Evolutionary conservation across 768 basidiomycete species (phyloP).

Genomic region (Serendipita sp.): DNA sequence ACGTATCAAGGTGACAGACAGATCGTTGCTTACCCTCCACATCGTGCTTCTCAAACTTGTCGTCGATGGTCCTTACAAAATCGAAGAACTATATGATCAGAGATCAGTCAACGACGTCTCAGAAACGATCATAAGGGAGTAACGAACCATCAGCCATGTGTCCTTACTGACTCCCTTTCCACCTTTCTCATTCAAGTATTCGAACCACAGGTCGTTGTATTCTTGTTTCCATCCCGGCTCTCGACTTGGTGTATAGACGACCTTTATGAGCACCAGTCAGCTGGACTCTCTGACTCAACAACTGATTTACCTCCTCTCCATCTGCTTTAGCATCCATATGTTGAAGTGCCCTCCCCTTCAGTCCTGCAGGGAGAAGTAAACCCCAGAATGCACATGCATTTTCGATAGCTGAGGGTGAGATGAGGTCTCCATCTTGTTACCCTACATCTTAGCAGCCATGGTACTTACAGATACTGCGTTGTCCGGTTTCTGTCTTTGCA

Average conservation of each 20-base stretch:
- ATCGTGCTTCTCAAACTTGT: slow-evolving; percentile 57
- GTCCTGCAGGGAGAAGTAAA: slow-evolving; percentile 58
- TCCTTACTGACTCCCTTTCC: slow-evolving; percentile 74
- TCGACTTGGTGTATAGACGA: background rate
- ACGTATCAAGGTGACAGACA: background rate
- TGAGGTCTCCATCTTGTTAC: background rate
- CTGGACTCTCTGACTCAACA: slow-evolving; percentile 15
- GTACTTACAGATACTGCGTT: slow-evolving; percentile 57
- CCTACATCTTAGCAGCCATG: background rate
- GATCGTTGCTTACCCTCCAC: slow-evolving; percentile 39
- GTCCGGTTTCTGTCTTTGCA: slow-evolving; percentile 47
- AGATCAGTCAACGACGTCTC: too few species aligned
- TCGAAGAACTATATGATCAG: slow-evolving; percentile 44
- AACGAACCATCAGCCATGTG: slow-evolving; percentile 70
- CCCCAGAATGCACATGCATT: slow-evolving; percentile 58
- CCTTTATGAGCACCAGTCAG: background rate
- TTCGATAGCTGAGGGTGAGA: slow-evolving; percentile 35
- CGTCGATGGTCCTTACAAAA: slow-evolving; percentile 61
- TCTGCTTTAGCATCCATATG: slow-evolving; percentile 22
- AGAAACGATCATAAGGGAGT: background rate
- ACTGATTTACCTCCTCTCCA: slow-evolving; percentile 23
- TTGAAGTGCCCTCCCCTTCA: slow-evolving; percentile 47
- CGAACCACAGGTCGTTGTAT: slow-evolving; percentile 60
- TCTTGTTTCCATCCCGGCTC: slow-evolving; percentile 45
- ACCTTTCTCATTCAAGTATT: slow-evolving; percentile 50